A percentile compares a stretch with the other conserved stretches of the same genome.
Conservation (phyloP, 2,329 filamentous ascomycete genomes). For the Sodiomyces alkalinus region DNA sequence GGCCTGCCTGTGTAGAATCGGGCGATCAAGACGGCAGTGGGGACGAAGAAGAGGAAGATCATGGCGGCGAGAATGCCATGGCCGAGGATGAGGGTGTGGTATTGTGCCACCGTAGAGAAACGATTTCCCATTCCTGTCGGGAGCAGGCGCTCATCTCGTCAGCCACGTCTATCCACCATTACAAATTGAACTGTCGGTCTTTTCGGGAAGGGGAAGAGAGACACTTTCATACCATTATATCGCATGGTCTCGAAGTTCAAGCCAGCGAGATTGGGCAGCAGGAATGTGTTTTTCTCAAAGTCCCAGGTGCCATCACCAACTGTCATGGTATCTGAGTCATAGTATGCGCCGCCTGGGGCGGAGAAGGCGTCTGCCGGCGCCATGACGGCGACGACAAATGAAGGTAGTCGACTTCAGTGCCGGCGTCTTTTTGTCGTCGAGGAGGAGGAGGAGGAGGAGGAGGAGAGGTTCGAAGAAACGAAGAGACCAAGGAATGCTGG, state of each 20-base stretch:
- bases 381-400: constrained; percentile 34
- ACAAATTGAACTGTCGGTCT: no score
- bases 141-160: constrained; percentile 4
- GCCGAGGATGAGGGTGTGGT: constrained; percentile 53
- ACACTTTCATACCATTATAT: constrained; percentile 53
- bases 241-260: constrained; percentile 70
- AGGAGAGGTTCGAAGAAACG: not conserved
- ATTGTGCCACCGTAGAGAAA: constrained; percentile 53
- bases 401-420: constrained; percentile 4
- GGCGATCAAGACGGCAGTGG: constrained; percentile 56
- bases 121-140: constrained; percentile 64
- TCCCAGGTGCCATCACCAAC: constrained; percentile 81
- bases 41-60: constrained; percentile 60
- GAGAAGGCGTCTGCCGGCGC: constrained; percentile 47
- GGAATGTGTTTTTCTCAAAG: constrained; percentile 58
- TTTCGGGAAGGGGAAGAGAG: no score
- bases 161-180: no score
- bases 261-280: constrained; percentile 62
- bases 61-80: constrained; percentile 60
- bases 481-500: constrained; percentile 2
- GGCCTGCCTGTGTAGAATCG: constrained; percentile 53
- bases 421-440: constrained; percentile 4
- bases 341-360: constrained; percentile 56
- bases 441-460: constrained; percentile 1
- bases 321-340: constrained; percentile 57